Base-by-base conservation (phyloP, 306 rosid genomes). In the Prunus campanulata region DNA sequence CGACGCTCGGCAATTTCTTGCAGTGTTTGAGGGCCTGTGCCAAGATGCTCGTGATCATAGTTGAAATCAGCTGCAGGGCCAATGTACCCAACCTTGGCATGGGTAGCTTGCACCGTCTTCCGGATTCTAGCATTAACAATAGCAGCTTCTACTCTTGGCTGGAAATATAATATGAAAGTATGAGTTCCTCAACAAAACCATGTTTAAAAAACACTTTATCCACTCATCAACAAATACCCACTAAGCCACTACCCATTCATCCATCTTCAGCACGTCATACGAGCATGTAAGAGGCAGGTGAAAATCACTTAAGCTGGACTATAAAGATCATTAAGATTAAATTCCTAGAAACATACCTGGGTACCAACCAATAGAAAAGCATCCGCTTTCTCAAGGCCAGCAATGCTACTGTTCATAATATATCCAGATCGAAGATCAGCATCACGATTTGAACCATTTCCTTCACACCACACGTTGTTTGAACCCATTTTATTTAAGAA, bases 101-200 rank as follows among this genome's bases (percentile, higher is more conserved):
- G 88, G 76, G 72, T 88, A 80, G 96, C 84, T 50, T 73, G 78
- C 75, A 96, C 99, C 44, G 97, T 81, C 87, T 96, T 96, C 70
- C 84, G 88, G 74, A 96, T 96, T 90, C 98, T 89, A 68, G 99
- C 98, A 89, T 96, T 96, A 74, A 96, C 92, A 89, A 96, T 91
- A 46, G 99, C 98, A 80, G 99, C 99, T 91, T 96, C 99, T 49
- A 91, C 93, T 57, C 98, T 88, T 78, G 99, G 98, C 99, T 96
- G 89, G 81, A 84, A 81, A 82, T 80, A 81, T 69, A 76, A 59
- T 81, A 74, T 14, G 27, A 79, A 56, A 74, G 47, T 19, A 62
- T 71, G 83, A 83, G n/a, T 60, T 68, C 15, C 27, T 66, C 70
- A 65, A 66, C 19, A 56, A 20, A 51, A 75, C 59, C 44, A 80